These are phyloP conservation scores for Cytospora mali DNA, from an alignment of 2,329 filamentous ascomycete genomes.

Conservation along the genomic window DNA sequence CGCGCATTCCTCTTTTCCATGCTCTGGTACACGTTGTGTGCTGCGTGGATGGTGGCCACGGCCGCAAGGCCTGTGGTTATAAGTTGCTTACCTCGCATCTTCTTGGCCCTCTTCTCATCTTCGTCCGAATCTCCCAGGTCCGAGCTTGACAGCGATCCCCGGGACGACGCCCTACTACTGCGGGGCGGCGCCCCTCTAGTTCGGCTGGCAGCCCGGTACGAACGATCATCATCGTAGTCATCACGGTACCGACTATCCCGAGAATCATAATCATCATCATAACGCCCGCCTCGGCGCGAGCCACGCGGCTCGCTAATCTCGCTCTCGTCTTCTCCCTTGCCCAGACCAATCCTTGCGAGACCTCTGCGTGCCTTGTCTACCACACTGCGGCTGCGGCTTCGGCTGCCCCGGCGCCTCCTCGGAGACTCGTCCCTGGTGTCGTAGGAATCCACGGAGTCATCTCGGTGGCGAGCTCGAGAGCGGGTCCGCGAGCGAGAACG, in stretches of 20 bases:
- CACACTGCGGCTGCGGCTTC: conserved; percentile 68
- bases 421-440: conserved; percentile 47
- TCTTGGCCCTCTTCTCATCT: conserved; percentile 56
- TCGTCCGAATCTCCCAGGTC: conserved; percentile 62
- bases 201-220: conserved; percentile 43
- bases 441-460: conserved; percentile 48
- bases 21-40: conserved; percentile 60
- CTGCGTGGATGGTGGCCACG: conserved; percentile 63
- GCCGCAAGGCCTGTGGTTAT: conserved; percentile 59
- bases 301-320: conserved; percentile 31
- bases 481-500: conserved; percentile 55
- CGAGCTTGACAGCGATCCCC: conserved; percentile 54
- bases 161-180: conserved; percentile 38
- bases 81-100: conserved; percentile 65
- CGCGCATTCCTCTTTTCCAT: conserved; percentile 59
- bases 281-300: conserved; percentile 34
- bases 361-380: conserved; percentile 64
- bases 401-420: conserved; percentile 41
- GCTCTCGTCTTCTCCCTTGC: conserved; percentile 45
- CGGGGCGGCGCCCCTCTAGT: conserved; percentile 40
- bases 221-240: conserved; percentile 52
- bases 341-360: conserved; percentile 63
- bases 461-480: conserved; percentile 38
- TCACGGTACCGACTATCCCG: conserved; percentile 42
- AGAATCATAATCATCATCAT: conserved; percentile 48